These are phyloP conservation scores for Verticillium nonalfalfae DNA, from an alignment of 2,329 filamentous ascomycete species.

Conservation along the genomic window DNA sequence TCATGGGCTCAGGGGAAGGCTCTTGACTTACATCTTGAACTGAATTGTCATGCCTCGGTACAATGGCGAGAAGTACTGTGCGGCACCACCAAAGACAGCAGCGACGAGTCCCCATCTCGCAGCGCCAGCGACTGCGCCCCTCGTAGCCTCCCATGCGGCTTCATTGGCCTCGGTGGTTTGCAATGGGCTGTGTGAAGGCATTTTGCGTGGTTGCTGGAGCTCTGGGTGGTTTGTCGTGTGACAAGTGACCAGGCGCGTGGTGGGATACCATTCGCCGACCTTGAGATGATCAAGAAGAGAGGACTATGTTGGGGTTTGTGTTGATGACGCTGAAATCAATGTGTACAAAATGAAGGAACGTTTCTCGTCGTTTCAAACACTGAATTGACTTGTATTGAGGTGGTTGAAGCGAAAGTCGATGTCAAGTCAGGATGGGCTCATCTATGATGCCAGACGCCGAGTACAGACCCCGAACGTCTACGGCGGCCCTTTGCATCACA, in stretches of 20 bases:
- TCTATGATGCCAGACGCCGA: background rate
- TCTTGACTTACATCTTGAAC: constrained; percentile 63
- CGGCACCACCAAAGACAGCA: constrained; percentile 54
- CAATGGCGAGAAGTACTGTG: constrained; percentile 60
- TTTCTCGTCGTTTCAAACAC: no score
- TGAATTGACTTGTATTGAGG: background rate
- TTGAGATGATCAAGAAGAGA: background rate
- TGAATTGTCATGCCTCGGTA: constrained; percentile 69
- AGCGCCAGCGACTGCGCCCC: constrained; percentile 61
- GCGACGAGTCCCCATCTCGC: constrained; percentile 67
- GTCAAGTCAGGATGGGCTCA: constrained; percentile 2
- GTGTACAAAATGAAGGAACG: no score
- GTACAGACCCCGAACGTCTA: background rate
- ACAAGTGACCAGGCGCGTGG: background rate
- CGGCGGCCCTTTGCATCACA: background rate
- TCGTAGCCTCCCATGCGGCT: constrained; percentile 65
- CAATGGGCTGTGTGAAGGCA: constrained; percentile 50
- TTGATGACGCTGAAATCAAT: background rate
- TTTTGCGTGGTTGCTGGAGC: constrained; percentile 12
- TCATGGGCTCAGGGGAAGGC: background rate
- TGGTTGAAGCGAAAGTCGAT: background rate
- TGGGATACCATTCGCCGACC: background rate
- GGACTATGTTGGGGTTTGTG: background rate
- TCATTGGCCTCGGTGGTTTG: constrained; percentile 60
- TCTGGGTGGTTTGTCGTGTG: background rate